A percentile compares a stretch with the other conserved stretches of the same genome.
Evolutionary conservation across 164 flowering plant genomes (phyloP).

Genomic region (Chimonanthus praecox): DNA sequence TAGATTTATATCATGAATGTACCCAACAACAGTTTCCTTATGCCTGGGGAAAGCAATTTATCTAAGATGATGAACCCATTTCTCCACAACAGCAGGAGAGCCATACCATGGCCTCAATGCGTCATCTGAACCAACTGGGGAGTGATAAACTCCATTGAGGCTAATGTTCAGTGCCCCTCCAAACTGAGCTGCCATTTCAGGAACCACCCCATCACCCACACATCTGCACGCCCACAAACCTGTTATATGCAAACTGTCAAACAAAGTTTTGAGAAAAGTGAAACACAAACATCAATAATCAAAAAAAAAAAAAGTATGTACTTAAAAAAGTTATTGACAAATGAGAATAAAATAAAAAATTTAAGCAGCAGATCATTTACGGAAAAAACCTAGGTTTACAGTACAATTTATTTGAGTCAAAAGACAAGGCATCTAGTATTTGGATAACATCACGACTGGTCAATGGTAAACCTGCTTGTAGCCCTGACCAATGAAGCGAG

Average conservation of each 20-base stretch:
- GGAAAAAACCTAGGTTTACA: neutral
- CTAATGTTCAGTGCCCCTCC: conserved; percentile 79
- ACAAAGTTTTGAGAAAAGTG: neutral
- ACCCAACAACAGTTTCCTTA: no score
- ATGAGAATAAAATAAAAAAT: neutral
- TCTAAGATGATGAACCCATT: conserved; percentile 68
- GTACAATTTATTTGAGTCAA: neutral
- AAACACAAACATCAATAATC: conserved; percentile 1
- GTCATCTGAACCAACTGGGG: conserved; percentile 91
- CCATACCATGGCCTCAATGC: conserved; percentile 86
- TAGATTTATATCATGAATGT: no score
- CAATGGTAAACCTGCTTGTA: conserved; percentile 70
- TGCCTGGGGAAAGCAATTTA: no score
- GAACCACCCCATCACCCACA: conserved; percentile 95
- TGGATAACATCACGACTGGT: neutral
- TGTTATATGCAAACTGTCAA: conserved; percentile 19
- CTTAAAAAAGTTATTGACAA: neutral
- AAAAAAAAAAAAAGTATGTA: neutral
- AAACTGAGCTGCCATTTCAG: conserved; percentile 75
- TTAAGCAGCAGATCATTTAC: neutral
- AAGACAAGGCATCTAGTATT: neutral
- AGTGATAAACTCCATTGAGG: conserved; percentile 83
- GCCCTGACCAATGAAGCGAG: conserved; percentile 86
- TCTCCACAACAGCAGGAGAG: conserved; percentile 60
- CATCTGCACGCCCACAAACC: conserved; percentile 86